Evolutionary conservation across 257 asterid species (phyloP).

Genomic region (Haberlea rhodopensis): DNA sequence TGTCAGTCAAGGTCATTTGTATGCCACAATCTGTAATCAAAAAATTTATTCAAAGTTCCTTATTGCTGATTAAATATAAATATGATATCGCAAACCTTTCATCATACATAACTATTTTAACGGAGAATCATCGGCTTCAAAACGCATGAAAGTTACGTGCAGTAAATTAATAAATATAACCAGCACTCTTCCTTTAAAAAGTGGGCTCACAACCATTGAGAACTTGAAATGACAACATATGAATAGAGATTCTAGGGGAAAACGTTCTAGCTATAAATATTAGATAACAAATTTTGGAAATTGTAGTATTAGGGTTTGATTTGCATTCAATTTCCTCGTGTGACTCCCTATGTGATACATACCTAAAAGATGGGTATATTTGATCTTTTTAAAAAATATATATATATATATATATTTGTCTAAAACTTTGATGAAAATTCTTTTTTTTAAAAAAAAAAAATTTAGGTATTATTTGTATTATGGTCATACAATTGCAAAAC

Average conservation of each 20-base stretch:
- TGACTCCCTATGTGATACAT: background rate
- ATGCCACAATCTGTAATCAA: slow-evolving; percentile 11
- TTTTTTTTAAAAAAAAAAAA: too few species aligned
- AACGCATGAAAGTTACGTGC: slow-evolving; percentile 1
- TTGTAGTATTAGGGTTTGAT: background rate
- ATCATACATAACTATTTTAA: background rate
- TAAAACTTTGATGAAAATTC: too few species aligned
- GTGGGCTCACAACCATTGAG: slow-evolving; percentile 11
- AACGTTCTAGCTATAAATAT: background rate
- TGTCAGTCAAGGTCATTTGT: slow-evolving; percentile 13
- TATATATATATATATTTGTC: too few species aligned
- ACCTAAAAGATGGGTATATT: too few species aligned
- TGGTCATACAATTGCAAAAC: too few species aligned
- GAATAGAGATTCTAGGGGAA: background rate
- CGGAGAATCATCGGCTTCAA: slow-evolving; percentile 6
- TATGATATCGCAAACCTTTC: background rate
- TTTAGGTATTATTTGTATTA: too few species aligned
- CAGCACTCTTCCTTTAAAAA: background rate
- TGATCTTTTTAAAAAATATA: too few species aligned
- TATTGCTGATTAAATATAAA: slow-evolving; percentile 6
- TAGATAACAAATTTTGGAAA: background rate
- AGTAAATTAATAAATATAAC: background rate
- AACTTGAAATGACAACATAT: background rate
- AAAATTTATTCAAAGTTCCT: background rate
- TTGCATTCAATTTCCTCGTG: background rate